phyloP scores from a whole-genome alignment of 2,329 filamentous ascomycete genomes.

The Chaetomiaceae sp. region DNA sequence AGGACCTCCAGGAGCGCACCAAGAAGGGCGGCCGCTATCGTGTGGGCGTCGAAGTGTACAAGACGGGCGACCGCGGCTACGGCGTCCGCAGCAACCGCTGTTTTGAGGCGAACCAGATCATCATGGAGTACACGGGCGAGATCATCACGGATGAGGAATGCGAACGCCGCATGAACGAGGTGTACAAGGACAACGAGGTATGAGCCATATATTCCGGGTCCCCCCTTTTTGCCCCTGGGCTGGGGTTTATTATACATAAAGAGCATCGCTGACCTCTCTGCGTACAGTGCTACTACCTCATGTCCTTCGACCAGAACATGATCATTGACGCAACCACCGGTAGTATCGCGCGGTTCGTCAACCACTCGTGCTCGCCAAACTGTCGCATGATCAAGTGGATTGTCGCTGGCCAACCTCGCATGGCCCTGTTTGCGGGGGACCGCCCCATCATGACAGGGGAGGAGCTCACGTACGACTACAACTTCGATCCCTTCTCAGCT shows the following conservation, averaged over 20 bases:
- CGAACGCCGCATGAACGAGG: conserved; percentile 85
- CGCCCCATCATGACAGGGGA: conserved; percentile 88
- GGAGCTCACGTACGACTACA: conserved; percentile 91
- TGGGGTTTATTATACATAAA: too few species aligned
- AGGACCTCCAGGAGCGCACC: conserved; percentile 67
- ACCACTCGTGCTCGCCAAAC: conserved; percentile 94
- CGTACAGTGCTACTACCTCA: conserved; percentile 89
- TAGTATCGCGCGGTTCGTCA: conserved; percentile 95
- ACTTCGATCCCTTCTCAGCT: conserved; percentile 64
- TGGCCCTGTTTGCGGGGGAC: conserved; percentile 93
- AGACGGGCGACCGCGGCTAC: conserved; percentile 82
- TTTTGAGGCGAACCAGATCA: conserved; percentile 87
- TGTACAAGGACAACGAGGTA: conserved; percentile 91
- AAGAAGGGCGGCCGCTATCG: conserved; percentile 80
- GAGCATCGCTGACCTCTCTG: background rate
- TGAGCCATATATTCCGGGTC: too few species aligned
- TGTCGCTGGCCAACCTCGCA: conserved; percentile 85
- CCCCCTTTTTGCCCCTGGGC: too few species aligned
- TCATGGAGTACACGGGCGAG: conserved; percentile 96
- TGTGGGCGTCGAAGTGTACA: conserved; percentile 90
- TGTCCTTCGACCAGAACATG: conserved; percentile 98
- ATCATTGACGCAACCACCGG: conserved; percentile 96
- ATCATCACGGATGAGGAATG: conserved; percentile 95
- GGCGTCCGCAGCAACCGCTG: conserved; percentile 86
- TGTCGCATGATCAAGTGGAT: conserved; percentile 99